phyloP scores from a whole-genome alignment of 202 grass and related monocot species.

The Digitaria exilis region DNA sequence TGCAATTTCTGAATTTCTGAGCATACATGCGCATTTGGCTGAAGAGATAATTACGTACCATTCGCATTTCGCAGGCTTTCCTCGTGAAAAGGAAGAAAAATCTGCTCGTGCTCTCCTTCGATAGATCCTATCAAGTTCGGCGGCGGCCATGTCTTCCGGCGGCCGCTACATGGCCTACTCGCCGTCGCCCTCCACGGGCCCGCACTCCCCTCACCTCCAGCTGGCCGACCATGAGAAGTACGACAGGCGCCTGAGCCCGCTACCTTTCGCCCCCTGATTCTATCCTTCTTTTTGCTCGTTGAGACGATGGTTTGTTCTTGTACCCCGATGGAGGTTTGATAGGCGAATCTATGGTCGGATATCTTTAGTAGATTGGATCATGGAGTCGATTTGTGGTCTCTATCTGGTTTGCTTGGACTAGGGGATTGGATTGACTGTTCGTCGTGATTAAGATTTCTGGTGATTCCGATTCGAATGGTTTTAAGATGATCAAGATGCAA shows the following conservation, averaged over 20 bases:
- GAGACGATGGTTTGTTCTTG: not conserved
- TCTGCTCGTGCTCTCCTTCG: not conserved
- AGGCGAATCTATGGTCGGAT: not conserved
- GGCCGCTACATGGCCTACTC: slow-evolving; percentile 57
- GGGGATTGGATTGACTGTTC: not conserved
- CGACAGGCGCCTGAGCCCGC: not conserved
- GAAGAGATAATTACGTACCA: not conserved
- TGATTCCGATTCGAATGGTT: not conserved
- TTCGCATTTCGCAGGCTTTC: not conserved
- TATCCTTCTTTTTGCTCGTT: not conserved
- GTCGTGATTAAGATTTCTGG: not conserved
- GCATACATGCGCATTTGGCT: not conserved
- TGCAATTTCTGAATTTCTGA: not conserved
- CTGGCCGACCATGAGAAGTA: slow-evolving; percentile 44
- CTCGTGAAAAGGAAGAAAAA: not conserved
- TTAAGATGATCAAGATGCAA: not conserved
- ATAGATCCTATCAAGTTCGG: not conserved
- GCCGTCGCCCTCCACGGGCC: slow-evolving; percentile 40
- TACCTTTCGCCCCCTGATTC: not conserved
- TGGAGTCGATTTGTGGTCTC: not conserved
- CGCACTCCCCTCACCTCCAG: slow-evolving; percentile 45
- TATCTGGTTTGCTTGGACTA: not conserved
- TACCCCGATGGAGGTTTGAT: not conserved
- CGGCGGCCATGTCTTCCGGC: slow-evolving; percentile 39
- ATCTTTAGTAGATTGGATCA: not conserved